Evolutionary conservation across 345 rosid genomes (phyloP).

Genomic region (Jatropha curcas): DNA sequence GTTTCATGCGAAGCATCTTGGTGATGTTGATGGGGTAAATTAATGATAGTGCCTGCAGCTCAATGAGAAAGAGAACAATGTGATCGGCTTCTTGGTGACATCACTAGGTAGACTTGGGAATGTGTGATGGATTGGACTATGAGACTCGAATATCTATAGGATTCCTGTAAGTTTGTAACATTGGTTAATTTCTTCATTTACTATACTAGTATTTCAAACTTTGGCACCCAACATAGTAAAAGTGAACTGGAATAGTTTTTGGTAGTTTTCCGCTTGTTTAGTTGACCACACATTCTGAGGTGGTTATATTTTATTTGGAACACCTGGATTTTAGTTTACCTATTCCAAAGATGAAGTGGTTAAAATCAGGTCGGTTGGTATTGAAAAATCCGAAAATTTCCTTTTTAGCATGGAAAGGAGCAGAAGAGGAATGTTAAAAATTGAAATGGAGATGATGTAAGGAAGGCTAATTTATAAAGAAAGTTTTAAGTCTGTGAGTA

Average conservation of each 20-base stretch:
- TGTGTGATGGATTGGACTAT: slow-evolving; percentile 87
- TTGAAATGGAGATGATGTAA: not conserved
- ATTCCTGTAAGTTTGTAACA: slow-evolving; percentile 62
- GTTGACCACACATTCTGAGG: not conserved
- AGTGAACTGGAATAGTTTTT: not conserved
- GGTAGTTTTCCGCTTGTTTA: too few species aligned
- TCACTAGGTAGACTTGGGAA: slow-evolving; percentile 77
- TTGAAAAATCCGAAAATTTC: not conserved
- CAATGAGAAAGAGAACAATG: slow-evolving; percentile 71
- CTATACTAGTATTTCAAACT: not conserved
- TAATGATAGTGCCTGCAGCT: slow-evolving; percentile 39
- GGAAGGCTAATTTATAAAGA: not conserved
- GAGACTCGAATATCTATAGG: slow-evolving; percentile 75
- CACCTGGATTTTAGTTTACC: not conserved
- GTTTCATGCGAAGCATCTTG: slow-evolving; percentile 63
- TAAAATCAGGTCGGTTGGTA: not conserved
- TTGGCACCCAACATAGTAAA: not conserved
- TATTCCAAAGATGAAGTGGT: not conserved
- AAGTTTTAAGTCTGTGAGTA: not conserved
- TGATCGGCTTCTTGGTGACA: slow-evolving; percentile 89
- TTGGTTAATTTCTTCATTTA: slow-evolving; percentile 1
- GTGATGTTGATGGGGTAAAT: slow-evolving; percentile 37
- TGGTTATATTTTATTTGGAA: not conserved
- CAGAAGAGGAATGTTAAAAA: not conserved
- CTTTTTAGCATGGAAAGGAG: not conserved